Percentiles rank a stretch among this genome's conserved stretches.
Evolutionary conservation across 805 yeast genomes (phyloP).

Genomic region (Ogataea paradorogensis): DNA sequence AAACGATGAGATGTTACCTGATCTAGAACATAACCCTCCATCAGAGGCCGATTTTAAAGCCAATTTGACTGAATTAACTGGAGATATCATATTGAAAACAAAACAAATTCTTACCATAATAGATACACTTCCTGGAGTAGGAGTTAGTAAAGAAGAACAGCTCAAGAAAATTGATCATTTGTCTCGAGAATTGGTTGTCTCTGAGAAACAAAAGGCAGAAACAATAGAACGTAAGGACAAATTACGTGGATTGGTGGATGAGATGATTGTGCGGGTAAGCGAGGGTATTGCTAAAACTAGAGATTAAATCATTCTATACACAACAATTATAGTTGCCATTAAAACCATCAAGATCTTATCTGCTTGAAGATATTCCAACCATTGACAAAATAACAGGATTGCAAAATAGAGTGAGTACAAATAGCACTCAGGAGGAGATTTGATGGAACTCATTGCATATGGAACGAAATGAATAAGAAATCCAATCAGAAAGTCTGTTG

Average conservation of each 20-base stretch:
- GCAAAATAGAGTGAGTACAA: conserved; percentile 50
- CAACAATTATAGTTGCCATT: conserved; percentile 21
- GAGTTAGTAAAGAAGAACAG: conserved; percentile 76
- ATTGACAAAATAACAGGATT: conserved; percentile 42
- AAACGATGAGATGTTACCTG: conserved; percentile 56
- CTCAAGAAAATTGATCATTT: conserved; percentile 58
- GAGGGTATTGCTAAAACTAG: conserved; percentile 49
- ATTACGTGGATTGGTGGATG: conserved; percentile 60
- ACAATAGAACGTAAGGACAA: conserved; percentile 64
- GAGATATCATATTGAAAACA: conserved; percentile 80
- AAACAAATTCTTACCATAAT: conserved; percentile 84
- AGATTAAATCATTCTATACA: conserved; percentile 29
- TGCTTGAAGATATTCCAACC: conserved; percentile 39
- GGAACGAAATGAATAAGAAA: conserved; percentile 61
- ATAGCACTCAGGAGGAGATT: conserved; percentile 45
- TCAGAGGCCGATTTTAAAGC: conserved; percentile 35
- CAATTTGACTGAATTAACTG: conserved; percentile 72
- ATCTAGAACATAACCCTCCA: conserved; percentile 52
- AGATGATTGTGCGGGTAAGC: conserved; percentile 59
- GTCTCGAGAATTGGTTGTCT: conserved; percentile 56
- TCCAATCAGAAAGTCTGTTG: conserved; percentile 46
- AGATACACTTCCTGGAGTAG: conserved; percentile 90
- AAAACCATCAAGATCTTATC: conserved; percentile 29
- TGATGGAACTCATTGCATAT: conserved; percentile 40
- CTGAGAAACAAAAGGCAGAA: conserved; percentile 55